These are phyloP conservation scores for Verticillium albo-atrum DNA, from an alignment of 2,329 filamentous ascomycete genomes.

Conservation along the genomic window DNA sequence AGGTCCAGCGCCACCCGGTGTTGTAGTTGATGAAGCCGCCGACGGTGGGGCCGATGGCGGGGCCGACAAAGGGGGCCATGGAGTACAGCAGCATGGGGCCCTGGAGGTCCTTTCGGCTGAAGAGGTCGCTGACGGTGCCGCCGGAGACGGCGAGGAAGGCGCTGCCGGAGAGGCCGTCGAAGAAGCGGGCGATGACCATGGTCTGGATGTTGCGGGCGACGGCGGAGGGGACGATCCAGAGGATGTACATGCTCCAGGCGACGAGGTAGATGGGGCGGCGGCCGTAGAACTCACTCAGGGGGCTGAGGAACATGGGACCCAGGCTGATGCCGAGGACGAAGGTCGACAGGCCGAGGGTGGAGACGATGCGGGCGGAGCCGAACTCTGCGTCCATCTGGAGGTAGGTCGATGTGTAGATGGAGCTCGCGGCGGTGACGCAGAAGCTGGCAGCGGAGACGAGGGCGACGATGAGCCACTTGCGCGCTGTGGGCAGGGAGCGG, in stretches of 20 bases:
- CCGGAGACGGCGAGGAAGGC: constrained; percentile 72
- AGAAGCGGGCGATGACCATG: constrained; percentile 72
- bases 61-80: constrained; percentile 59
- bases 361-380: constrained; percentile 63
- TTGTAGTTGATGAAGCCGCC: constrained; percentile 82
- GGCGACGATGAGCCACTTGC: constrained; percentile 75
- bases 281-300: constrained; percentile 74
- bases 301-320: constrained; percentile 59
- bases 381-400: constrained; percentile 72
- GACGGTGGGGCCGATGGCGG: constrained; percentile 54
- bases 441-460: constrained; percentile 72
- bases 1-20: constrained; percentile 73
- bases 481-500: constrained; percentile 57
- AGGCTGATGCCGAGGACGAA: constrained; percentile 74
- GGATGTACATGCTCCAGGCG: constrained; percentile 68
- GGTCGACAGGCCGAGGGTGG: constrained; percentile 73
- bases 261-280: constrained; percentile 74
- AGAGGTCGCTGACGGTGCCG: constrained; percentile 80
- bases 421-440: constrained; percentile 81
- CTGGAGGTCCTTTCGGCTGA: constrained; percentile 62
- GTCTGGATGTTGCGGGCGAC: constrained; percentile 79
- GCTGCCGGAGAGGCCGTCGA: constrained; percentile 68
- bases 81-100: constrained; percentile 82
- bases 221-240: constrained; percentile 79
- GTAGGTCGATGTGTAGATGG: constrained; percentile 87